These are phyloP conservation scores for Thelonectria olida DNA, from an alignment of 2,329 filamentous ascomycete genomes.

Conservation along the genomic window DNA sequence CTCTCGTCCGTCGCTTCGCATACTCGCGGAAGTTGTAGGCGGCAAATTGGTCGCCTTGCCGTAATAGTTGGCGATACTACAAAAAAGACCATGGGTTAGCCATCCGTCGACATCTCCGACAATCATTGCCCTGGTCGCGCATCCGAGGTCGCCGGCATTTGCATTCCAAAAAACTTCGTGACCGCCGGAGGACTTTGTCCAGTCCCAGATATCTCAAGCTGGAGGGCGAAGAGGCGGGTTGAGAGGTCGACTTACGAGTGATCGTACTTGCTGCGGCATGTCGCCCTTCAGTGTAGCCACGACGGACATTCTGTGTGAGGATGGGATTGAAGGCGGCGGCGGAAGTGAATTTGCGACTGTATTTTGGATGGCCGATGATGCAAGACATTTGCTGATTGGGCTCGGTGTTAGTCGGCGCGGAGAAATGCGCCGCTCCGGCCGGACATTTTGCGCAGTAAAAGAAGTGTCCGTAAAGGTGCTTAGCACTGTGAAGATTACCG, in stretches of 20 bases:
- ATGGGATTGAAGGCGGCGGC: constrained; percentile 28
- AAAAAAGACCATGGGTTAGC: too few relatives aligned
- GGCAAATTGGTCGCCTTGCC: constrained; percentile 86
- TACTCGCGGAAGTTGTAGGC: constrained; percentile 99
- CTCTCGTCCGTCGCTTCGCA: constrained; percentile 86
- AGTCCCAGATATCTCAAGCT: not conserved
- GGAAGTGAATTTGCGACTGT: constrained; percentile 32
- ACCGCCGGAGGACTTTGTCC: constrained; percentile 12
- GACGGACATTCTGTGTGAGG: constrained; percentile 51
- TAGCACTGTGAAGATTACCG: constrained; percentile 1
- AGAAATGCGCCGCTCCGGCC: constrained; percentile 45
- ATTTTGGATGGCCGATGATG: constrained; percentile 38
- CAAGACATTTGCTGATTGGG: constrained; percentile 36
- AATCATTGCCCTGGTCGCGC: not conserved
- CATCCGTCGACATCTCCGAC: not conserved
- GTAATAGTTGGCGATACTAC: constrained; percentile 91
- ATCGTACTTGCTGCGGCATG: constrained; percentile 65
- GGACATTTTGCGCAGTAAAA: constrained; percentile 15
- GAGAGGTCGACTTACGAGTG: constrained; percentile 57
- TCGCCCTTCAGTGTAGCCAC: constrained; percentile 58
- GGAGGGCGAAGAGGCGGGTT: not conserved
- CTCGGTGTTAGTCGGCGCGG: constrained; percentile 48
- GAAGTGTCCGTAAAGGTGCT: not conserved
- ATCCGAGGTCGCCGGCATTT: constrained; percentile 16
- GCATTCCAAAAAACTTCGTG: not conserved